phyloP scores from a whole-genome alignment of 345 rosid genomes.

The Geranium rotundifolium region DNA sequence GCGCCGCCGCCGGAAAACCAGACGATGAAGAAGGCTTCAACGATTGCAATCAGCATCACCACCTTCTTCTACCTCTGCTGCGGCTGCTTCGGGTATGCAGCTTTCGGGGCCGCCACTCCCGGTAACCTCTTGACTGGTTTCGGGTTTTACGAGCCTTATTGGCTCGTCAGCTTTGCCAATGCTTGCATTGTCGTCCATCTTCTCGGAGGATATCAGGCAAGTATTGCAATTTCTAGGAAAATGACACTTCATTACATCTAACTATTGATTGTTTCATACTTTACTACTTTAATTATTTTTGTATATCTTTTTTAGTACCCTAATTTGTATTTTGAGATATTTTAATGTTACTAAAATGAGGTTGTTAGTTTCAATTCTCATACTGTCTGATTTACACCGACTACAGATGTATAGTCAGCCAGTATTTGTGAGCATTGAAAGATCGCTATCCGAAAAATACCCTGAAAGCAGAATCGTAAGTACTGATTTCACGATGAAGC shows the following conservation, averaged over 20 bases:
- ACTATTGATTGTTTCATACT: too few relatives aligned
- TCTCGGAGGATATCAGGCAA: conserved; percentile 51
- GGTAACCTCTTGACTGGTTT: conserved; percentile 35
- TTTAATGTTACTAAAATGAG: too few relatives aligned
- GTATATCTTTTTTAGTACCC: too few relatives aligned
- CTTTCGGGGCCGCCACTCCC: conserved; percentile 24
- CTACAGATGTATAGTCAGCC: conserved; percentile 58
- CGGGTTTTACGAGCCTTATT: conserved; percentile 32
- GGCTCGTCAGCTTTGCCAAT: conserved; percentile 39
- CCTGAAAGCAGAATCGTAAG: conserved; percentile 28
- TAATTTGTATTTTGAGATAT: too few relatives aligned
- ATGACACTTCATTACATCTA: too few relatives aligned
- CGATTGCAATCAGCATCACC: conserved; percentile 17
- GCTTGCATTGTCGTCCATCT: conserved; percentile 35
- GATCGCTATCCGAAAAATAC: conserved; percentile 28
- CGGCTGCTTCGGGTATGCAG: conserved; percentile 37
- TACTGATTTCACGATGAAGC: conserved; percentile 24
- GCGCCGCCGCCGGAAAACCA: conserved; percentile 36
- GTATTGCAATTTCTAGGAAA: too few relatives aligned
- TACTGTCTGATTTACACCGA: too few relatives aligned
- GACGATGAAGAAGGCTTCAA: conserved; percentile 36
- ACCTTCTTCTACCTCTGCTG: conserved; percentile 33
- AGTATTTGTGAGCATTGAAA: conserved; percentile 46
- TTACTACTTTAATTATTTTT: too few relatives aligned
- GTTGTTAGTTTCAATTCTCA: too few relatives aligned